Percentiles rank a stretch among this genome's conserved stretches.
Evolutionary conservation across 345 rosid species (phyloP).

Genomic region (Cardamine resedifolia): DNA sequence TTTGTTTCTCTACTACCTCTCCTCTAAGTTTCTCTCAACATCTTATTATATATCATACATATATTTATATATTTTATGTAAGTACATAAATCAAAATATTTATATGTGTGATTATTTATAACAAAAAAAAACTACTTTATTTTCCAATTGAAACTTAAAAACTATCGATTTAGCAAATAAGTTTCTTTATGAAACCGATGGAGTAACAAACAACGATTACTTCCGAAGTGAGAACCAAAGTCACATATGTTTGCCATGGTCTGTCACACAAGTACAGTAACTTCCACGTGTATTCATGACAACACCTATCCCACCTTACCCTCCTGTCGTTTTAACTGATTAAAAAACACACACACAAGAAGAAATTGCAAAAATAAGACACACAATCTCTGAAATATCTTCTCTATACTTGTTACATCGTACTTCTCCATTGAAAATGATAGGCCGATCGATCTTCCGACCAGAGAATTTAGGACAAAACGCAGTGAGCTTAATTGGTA

Average conservation of each 20-base stretch:
- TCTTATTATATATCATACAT: no score
- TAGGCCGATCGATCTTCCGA: conserved; percentile 65
- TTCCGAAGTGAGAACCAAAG: not conserved
- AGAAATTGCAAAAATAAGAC: not conserved
- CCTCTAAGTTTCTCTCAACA: no score
- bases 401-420: not conserved
- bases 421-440: conserved; percentile 38
- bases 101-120: no score
- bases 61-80: no score
- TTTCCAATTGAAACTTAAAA: no score
- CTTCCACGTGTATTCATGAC: not conserved
- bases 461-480: conserved; percentile 73
- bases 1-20: no score
- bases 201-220: no score
- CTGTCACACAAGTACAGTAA: not conserved
- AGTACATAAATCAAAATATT: no score
- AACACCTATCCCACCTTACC: not conserved
- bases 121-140: no score
- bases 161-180: no score
- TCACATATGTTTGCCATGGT: not conserved
- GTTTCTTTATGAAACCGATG: no score
- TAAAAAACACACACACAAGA: not conserved
- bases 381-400: not conserved
- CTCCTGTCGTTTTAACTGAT: not conserved
- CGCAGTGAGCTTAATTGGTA: conserved; percentile 71